Base-by-base conservation (phyloP, 805 yeast species). In the Teunomyces kruisii region DNA sequence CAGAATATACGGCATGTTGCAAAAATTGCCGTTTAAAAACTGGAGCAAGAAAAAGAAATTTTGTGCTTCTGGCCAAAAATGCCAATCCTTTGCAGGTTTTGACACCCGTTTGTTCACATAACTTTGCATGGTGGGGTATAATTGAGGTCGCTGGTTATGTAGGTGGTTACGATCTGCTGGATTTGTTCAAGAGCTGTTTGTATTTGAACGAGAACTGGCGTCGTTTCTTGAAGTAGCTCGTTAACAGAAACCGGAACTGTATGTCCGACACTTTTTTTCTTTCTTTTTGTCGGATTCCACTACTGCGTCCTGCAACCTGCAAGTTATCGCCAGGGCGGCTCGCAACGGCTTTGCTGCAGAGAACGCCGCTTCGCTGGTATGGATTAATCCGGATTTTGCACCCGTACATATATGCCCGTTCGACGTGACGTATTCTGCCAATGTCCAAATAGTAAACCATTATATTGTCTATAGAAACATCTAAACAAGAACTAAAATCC, bases 11-110 rank as follows among this genome's bases (percentile, higher is more conserved):
- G 38, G 38, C 38, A 24, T 17, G 38, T 22, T 35, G 28, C 26
- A 22, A 15, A 10, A 35, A 35, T 33, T 35, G 38, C 38, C 38
- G 38, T 35, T 17, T 35, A n/a, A 24, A 35, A 16, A 16, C 17
- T 17, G 9, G 28, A 5, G 15, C 15, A n/a, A 13, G n/a, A 12
- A 22, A 13, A 35, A 19, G 17, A 35, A 35, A 35, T 26, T 26
- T 26, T 26, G 9, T 26, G 9, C 28, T 26, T 26, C 7, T 26
- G 28, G 9, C 12, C 28, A 26, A 26, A 26, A 19, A 19, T 6
- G 22, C 22, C 22, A 19, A 19, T 19, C 22, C 3, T 19, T 19
- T 19, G 22, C 6, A 3, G 3, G 3, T 30, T 30, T 13, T 30
- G 10, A 30, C 13, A 9, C 9, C n/a, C n/a, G 13, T 30, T 30